These are phyloP conservation scores for Gloeostereum incarnatum DNA, from an alignment of 768 basidiomycete species.

Conservation along the genomic window DNA sequence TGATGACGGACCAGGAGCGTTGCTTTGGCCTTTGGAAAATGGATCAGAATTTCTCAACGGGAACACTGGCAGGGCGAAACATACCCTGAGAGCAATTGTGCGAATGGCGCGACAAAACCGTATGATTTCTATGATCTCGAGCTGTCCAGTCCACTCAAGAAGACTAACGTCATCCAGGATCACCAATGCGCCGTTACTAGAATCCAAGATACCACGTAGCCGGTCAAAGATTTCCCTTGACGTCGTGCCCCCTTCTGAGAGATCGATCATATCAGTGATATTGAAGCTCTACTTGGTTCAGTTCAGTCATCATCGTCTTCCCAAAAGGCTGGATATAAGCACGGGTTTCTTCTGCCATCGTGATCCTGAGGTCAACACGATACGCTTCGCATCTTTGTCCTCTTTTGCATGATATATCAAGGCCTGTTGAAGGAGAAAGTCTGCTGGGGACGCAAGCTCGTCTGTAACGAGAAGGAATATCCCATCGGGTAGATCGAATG, in stretches of 20 bases:
- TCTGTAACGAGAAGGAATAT: slow-evolving; percentile 61
- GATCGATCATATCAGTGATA: slow-evolving; percentile 15
- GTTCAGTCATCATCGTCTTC: slow-evolving; percentile 21
- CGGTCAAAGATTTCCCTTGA: slow-evolving; percentile 27
- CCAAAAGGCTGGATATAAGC: neutral
- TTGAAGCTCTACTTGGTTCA: slow-evolving; percentile 20
- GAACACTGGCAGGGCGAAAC: slow-evolving; percentile 1
- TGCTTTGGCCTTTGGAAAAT: slow-evolving; percentile 31
- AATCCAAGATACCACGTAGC: slow-evolving; percentile 18
- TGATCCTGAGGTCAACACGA: slow-evolving; percentile 27
- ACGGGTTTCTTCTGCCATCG: neutral
- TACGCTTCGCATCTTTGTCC: slow-evolving; percentile 18
- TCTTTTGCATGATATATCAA: slow-evolving; percentile 46
- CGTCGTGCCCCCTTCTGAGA: slow-evolving; percentile 8
- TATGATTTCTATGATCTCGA: slow-evolving; percentile 36
- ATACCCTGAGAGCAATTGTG: slow-evolving; percentile 46
- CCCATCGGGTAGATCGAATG: slow-evolving; percentile 38
- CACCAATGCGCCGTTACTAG: slow-evolving; percentile 26
- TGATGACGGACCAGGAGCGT: slow-evolving; percentile 62
- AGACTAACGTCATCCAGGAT: slow-evolving; percentile 65
- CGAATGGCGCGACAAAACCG: slow-evolving; percentile 54
- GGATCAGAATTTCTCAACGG: slow-evolving; percentile 3
- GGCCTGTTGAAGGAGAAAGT: slow-evolving; percentile 57
- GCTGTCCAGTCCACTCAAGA: slow-evolving; percentile 65
- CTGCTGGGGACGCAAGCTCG: slow-evolving; percentile 58